Evolutionary conservation across 2,329 filamentous ascomycete species (phyloP).

Genomic region (Verticillium zaregamsianum): DNA sequence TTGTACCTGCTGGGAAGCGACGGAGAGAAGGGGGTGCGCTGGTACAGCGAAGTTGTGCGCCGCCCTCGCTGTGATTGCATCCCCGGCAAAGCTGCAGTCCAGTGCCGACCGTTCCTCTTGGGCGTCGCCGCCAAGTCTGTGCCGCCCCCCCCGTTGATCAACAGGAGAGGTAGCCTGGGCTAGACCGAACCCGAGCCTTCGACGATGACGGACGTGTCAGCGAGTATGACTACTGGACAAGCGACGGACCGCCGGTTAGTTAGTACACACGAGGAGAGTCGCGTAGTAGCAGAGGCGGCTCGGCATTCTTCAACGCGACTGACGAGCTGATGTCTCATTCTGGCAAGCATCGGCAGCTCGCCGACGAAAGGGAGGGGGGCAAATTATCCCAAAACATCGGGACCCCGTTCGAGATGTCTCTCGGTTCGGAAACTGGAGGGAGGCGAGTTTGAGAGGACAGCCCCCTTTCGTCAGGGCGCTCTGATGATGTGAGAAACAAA

Average conservation of each 20-base stretch:
- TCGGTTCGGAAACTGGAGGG: not conserved
- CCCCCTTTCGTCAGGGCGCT: not conserved
- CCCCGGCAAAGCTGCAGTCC: not conserved
- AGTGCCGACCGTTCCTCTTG: not conserved
- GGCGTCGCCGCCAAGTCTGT: not conserved
- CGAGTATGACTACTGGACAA: not conserved
- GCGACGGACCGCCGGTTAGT: not conserved
- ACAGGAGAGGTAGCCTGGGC: not conserved
- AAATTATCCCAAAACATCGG: not conserved
- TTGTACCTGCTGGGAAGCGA: slow-evolving; percentile 5
- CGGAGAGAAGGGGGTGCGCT: no score
- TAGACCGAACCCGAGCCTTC: not conserved
- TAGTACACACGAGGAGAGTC: no score
- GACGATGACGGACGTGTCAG: not conserved
- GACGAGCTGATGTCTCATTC: not conserved
- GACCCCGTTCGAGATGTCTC: not conserved
- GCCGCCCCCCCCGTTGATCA: not conserved
- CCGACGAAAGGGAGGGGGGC: not conserved
- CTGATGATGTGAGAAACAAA: not conserved
- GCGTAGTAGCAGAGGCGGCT: not conserved
- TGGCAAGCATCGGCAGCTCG: not conserved
- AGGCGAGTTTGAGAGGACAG: not conserved
- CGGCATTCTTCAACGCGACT: not conserved
- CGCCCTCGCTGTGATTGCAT: not conserved
- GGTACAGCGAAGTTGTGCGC: not conserved